These are phyloP conservation scores for Aspergillus carlsbadensis DNA, from an alignment of 495 filamentous ascomycete genomes.

Conservation along the genomic window DNA sequence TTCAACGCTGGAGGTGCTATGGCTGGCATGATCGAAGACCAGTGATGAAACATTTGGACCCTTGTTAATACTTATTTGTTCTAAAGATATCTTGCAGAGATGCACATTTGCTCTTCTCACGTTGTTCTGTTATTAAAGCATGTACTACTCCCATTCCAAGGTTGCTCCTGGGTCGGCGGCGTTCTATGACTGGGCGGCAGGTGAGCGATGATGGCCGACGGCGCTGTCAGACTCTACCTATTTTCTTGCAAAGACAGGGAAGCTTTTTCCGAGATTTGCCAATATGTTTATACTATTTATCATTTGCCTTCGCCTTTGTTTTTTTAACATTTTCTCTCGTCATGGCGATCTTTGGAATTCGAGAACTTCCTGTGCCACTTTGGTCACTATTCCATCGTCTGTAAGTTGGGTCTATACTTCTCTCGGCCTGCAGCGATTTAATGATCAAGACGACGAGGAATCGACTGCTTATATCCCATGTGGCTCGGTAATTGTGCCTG, in stretches of 20 bases:
- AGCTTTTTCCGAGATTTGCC: constrained; percentile 2
- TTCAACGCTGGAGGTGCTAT: constrained; percentile 47
- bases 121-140: constrained; percentile 19
- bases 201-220: constrained; percentile 25
- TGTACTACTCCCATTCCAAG: constrained; percentile 19
- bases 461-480: too few species aligned
- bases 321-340: constrained; percentile 3
- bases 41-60: constrained; percentile 25
- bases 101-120: constrained; percentile 16
- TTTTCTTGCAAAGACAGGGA: constrained; percentile 19
- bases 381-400: too few species aligned
- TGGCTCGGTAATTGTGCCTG: too few species aligned
- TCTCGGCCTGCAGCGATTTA: too few species aligned
- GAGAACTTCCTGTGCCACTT: neutral
- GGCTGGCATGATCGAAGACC: constrained; percentile 33
- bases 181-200: constrained; percentile 22
- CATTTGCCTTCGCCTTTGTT: constrained; percentile 9
- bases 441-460: too few species aligned
- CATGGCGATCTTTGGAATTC: neutral
- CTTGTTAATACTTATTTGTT: constrained; percentile 17
- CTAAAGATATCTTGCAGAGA: constrained; percentile 15
- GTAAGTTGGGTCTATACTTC: too few species aligned
- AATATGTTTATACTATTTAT: constrained; percentile 4
- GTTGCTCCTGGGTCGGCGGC: constrained; percentile 20
- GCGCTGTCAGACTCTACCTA: constrained; percentile 20